Conservation (phyloP, 257 asterid genomes). For the Dorcoceras hygrometricum region DNA sequence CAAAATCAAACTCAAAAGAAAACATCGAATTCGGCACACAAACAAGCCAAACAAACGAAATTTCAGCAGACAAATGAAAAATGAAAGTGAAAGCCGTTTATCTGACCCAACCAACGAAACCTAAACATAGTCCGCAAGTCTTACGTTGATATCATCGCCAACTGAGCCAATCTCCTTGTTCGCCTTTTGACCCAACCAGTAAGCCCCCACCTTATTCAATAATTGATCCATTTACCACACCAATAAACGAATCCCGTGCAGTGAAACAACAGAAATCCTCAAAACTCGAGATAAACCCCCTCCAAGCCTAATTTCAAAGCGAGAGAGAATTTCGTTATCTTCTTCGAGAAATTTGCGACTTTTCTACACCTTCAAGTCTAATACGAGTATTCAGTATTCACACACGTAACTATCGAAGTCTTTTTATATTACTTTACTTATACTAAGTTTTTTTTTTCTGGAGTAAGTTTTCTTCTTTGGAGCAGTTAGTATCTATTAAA, state of each 20-base stretch:
- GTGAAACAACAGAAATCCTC: not conserved
- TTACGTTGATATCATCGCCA: constrained; percentile 75
- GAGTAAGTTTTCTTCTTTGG: too few relatives aligned
- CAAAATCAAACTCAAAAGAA: not conserved
- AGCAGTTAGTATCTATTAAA: too few relatives aligned
- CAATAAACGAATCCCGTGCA: not conserved
- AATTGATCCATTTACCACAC: constrained; percentile 54
- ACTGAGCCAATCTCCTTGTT: constrained; percentile 61
- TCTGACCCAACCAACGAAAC: not conserved
- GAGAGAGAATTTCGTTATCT: constrained; percentile 16
- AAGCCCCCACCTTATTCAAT: constrained; percentile 45
- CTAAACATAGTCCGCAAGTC: constrained; percentile 5
- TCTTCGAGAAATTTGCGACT: constrained; percentile 21
- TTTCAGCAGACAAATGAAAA: not conserved
- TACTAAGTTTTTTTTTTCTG: too few relatives aligned
- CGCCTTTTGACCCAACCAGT: constrained; percentile 78
- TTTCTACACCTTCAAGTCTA: not conserved
- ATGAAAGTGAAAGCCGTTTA: not conserved
- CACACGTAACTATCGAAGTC: too few relatives aligned
- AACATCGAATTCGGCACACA: not conserved
- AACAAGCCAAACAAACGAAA: not conserved
- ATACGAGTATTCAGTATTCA: not conserved
- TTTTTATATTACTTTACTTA: too few relatives aligned
- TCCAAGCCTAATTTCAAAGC: constrained; percentile 6
- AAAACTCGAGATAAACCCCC: constrained; percentile 5